These are phyloP conservation scores for Blastobotrys serpentis DNA, from an alignment of 1,139 yeast species.

Conservation along the genomic window DNA sequence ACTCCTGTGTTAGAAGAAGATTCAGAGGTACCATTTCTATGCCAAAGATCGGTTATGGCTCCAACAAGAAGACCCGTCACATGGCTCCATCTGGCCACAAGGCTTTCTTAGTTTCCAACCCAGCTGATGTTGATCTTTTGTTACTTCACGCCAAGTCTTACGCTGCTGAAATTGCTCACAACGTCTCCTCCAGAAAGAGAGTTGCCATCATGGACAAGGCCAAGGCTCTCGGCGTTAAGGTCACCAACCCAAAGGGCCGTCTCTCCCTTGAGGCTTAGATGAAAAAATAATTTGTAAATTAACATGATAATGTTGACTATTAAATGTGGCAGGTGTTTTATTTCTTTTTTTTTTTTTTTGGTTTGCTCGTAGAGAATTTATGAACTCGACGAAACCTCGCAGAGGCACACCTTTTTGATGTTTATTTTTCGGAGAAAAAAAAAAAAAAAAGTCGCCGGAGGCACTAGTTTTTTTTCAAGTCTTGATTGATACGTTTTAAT, in stretches of 20 bases:
- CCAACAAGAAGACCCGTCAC: constrained; percentile 98
- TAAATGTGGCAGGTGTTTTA: too few species aligned
- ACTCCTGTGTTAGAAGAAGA: constrained; percentile 99
- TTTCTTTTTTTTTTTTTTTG: too few species aligned
- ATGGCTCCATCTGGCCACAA: constrained; percentile 98
- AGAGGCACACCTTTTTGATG: too few species aligned
- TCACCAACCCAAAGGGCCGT: constrained; percentile 99
- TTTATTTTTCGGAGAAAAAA: too few species aligned
- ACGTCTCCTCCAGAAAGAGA: constrained; percentile 98
- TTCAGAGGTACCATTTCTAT: constrained; percentile 99
- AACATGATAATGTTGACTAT: constrained; percentile 12
- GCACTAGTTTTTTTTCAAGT: background rate
- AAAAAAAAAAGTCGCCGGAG: background rate
- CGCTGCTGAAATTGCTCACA: constrained; percentile 99
- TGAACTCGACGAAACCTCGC: too few species aligned
- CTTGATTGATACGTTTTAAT: too few species aligned
- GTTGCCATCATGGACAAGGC: constrained; percentile 95
- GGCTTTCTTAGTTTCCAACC: constrained; percentile 90
- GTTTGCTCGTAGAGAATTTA: background rate
- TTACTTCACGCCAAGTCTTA: constrained; percentile 96
- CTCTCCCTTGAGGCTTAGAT: constrained; percentile 91
- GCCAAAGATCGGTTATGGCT: constrained; percentile 99
- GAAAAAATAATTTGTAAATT: constrained; percentile 19
- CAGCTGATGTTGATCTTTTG: constrained; percentile 90
- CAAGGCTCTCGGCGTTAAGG: constrained; percentile 97